Conservation (phyloP, 2,329 filamentous ascomycete genomes). For the Talaromyces sp. region DNA sequence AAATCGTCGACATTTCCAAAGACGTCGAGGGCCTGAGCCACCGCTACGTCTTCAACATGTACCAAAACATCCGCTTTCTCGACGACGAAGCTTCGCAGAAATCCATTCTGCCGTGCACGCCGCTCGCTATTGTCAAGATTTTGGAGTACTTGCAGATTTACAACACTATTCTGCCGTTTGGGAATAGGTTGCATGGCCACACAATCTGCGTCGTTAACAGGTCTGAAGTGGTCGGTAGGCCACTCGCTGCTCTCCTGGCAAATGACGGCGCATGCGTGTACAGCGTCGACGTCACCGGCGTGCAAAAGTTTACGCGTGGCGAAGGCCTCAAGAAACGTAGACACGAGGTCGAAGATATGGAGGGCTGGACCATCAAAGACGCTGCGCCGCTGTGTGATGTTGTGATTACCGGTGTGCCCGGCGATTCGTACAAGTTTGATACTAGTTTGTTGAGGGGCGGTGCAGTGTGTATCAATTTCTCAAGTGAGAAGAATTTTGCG, state of each 20-base stretch:
- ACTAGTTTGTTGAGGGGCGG: slow-evolving; percentile 78
- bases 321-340: slow-evolving; percentile 77
- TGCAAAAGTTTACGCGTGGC: slow-evolving; percentile 88
- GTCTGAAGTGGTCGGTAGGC: slow-evolving; percentile 90
- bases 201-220: slow-evolving; percentile 96
- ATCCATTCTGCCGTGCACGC: slow-evolving; percentile 91
- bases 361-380: slow-evolving; percentile 72
- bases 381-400: slow-evolving; percentile 87
- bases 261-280: slow-evolving; percentile 96
- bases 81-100: slow-evolving; percentile 68
- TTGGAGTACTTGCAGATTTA: slow-evolving; percentile 94
- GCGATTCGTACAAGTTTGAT: slow-evolving; percentile 84
- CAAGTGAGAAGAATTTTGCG: slow-evolving; percentile 89
- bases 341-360: slow-evolving; percentile 81
- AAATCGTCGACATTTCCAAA: slow-evolving; percentile 83
- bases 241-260: slow-evolving; percentile 84
- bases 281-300: slow-evolving; percentile 85
- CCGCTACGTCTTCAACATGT: slow-evolving; percentile 98
- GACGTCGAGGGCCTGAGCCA: slow-evolving; percentile 95
- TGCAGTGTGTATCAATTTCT: slow-evolving; percentile 98
- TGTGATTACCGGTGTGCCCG: slow-evolving; percentile 87
- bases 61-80: slow-evolving; percentile 93
- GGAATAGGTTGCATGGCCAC: slow-evolving; percentile 87
- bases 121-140: slow-evolving; percentile 93
- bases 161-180: slow-evolving; percentile 87